A percentile compares a stretch with the other conserved stretches of the same genome.
phyloP scores from a whole-genome alignment of 192 early-diverging fungal genomes.

The Gamsiella multidivaricata region DNA sequence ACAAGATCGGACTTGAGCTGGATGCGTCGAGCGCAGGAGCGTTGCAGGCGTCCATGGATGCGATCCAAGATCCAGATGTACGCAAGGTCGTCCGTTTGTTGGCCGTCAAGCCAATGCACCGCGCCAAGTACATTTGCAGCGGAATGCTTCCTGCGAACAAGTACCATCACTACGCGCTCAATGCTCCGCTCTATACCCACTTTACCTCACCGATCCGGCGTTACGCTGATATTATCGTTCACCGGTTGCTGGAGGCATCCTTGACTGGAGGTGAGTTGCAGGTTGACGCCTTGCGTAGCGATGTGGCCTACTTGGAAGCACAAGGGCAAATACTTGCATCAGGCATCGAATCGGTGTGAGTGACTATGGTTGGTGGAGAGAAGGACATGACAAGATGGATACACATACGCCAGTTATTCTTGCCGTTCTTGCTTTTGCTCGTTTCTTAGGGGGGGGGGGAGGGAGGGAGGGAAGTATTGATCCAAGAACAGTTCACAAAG shows the following conservation, averaged over 20 bases:
- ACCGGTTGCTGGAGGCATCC: slow-evolving; percentile 84
- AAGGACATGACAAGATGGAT: too few relatives aligned
- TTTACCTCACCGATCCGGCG: slow-evolving; percentile 97
- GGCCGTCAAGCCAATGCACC: slow-evolving; percentile 93
- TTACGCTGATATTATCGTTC: slow-evolving; percentile 96
- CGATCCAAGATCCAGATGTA: slow-evolving; percentile 68
- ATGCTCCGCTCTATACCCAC: slow-evolving; percentile 92
- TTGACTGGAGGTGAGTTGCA: slow-evolving; percentile 59
- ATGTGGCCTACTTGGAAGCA: slow-evolving; percentile 24
- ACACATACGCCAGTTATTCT: not conserved
- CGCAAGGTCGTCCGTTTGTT: slow-evolving; percentile 86
- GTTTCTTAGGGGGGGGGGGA: not conserved
- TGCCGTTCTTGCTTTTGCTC: not conserved
- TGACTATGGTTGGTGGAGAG: not conserved
- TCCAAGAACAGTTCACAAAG: too few relatives aligned
- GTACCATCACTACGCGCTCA: slow-evolving; percentile 92
- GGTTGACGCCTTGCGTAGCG: slow-evolving; percentile 13
- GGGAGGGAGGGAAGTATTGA: too few relatives aligned
- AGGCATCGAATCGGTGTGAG: too few relatives aligned
- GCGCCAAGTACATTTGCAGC: slow-evolving; percentile 96
- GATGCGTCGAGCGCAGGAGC: slow-evolving; percentile 69
- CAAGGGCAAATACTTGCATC: slow-evolving; percentile 1
- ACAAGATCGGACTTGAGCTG: slow-evolving; percentile 80
- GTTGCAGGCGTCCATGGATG: slow-evolving; percentile 67
- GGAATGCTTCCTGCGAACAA: slow-evolving; percentile 79